Evolutionary conservation across 1,139 yeast species (phyloP), one percentile per base, ranked within the genome.

Genomic region (Geotrichum candidum): DNA sequence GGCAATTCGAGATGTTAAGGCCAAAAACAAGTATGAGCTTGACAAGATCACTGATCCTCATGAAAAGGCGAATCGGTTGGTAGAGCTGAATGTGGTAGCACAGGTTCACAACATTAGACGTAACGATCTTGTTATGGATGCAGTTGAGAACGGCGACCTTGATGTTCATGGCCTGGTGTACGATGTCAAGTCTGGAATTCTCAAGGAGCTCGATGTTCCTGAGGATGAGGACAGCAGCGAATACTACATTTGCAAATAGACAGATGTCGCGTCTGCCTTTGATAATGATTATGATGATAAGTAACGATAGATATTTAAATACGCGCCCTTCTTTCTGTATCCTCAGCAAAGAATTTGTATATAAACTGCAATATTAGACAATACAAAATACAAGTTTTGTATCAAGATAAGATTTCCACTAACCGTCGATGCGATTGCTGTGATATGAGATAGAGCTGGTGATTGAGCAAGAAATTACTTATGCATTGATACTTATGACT

Each of bases 141-240:
- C 96, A 10, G 77, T 87, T 66, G 81, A 81, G 64, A 80, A 79
- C 64, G 85, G 88, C n/a, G 85, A 86, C n/a, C 80, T 94, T 57
- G 89, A 90, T 74, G 88, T 94, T 53, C 87, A 91, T 82, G 98
- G 97, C 1, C 76, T 92, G 75, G 83, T 94, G 67, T 94, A 92
- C 76, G 91, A 92, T 72, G 97, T 91, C 54, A 84, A 83, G 51
- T 81, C 89, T 10, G 99, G 98, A 27, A 79, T 81, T 59, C 79
- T 92, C 54, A 78, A 76, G 62, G 75, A 74, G 65, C 72, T 81
- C 45, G 78, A 77, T 1, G 74, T 76, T 29, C 78, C 79, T 25
- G 72, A 66, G 38, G 76, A 72, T 60, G 66, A 65, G 51, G 64
- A 66, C 60, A 68, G 64, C 38, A 66, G 65, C 52, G 65, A 65